Base-by-base conservation (phyloP, 306 rosid species). In the Nissolia schottii region DNA sequence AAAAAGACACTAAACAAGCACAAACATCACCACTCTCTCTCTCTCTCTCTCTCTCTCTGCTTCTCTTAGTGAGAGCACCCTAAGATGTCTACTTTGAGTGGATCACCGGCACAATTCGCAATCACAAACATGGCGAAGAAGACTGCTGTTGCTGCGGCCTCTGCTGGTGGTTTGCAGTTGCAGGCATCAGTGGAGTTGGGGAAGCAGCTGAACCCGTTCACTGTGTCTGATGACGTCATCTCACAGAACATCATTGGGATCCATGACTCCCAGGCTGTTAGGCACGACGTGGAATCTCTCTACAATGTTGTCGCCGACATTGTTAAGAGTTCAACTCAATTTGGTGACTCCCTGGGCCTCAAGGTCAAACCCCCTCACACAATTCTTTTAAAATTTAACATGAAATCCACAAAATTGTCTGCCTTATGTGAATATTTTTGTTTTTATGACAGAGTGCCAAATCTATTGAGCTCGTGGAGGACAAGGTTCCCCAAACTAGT, bases 241-340 rank as follows among this genome's bases (percentile, higher is more conserved):
- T 23, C 67, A 46, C 70, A 81, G 2, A 35, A 41, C 0, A 71
- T 81, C 25, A 70, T 69, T 11, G 70, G 19, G 4, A 63, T 73
- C 27, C 84, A 80, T 49, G 81, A 74, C 22, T 41, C 77, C 11
- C 24, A 19, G 3, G 76, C 73, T 2, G 28, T 35, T 0, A 35
- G 70, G 1, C 71, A 63, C 6, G 83, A 82, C n/a, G 86, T 62
- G 0, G 78, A 64, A 46, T 64, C 75, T 19, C 83, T 82, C 7
- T 78, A 19, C 35, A 19, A 15, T 1, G 32, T 78, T 41, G 74
- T 70, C 1, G 64, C 73, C 12, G 75, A 40, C 63, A 50, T 79
- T 22, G 56, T 82, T 8, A 56, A 50, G 34, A 73, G 29, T 41
- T 49, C 86, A 2, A 49, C 71, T 7, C 67, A 64, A 6, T 6